These are phyloP conservation scores for Mrakia frigida DNA, from an alignment of 768 basidiomycete species.

Conservation along the genomic window DNA sequence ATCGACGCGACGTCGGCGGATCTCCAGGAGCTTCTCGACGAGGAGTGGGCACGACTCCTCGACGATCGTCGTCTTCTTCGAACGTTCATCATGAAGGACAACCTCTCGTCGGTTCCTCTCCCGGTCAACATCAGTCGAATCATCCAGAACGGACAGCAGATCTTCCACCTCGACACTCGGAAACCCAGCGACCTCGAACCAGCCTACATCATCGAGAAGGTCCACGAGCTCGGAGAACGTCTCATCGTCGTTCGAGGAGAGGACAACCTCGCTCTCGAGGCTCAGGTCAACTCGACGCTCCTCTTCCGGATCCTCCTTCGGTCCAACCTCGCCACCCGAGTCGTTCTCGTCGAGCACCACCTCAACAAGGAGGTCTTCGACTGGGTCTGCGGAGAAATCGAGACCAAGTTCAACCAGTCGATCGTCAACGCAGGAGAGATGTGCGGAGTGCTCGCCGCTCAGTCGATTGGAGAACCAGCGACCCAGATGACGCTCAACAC, in stretches of 20 bases:
- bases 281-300: conserved; percentile 81
- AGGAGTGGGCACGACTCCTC: conserved; percentile 60
- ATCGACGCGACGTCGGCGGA: conserved; percentile 78
- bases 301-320: conserved; percentile 92
- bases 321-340: conserved; percentile 76
- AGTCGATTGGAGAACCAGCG: conserved; percentile 98
- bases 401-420: conserved; percentile 91
- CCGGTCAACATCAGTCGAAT: conserved; percentile 95
- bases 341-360: conserved; percentile 81
- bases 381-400: conserved; percentile 94
- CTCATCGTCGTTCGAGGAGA: conserved; percentile 83
- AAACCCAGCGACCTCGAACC: conserved; percentile 92
- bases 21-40: conserved; percentile 77
- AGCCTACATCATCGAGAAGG: conserved; percentile 71
- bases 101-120: conserved; percentile 70
- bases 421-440: conserved; percentile 93
- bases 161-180: conserved; percentile 92
- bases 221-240: conserved; percentile 66
- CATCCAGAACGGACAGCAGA: conserved; percentile 88
- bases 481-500: conserved; percentile 99
- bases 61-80: conserved; percentile 76
- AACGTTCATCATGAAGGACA: conserved; percentile 70
- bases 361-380: conserved; percentile 91
- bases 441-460: conserved; percentile 96
- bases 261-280: conserved; percentile 65